Base-by-base conservation (phyloP, 2,329 filamentous ascomycete species). In the Hypoxylon sp. region DNA sequence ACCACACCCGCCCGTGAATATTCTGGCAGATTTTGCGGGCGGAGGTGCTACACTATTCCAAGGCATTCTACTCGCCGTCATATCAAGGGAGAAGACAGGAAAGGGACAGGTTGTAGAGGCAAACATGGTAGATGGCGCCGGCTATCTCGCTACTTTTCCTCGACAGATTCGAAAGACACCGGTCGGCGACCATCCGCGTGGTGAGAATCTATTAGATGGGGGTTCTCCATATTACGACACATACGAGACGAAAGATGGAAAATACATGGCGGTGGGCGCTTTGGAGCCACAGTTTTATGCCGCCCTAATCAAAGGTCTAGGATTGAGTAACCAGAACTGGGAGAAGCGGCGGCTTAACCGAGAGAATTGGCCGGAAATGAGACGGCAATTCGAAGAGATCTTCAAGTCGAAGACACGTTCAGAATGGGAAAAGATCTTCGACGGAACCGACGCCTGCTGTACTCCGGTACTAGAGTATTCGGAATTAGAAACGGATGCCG, bases 111-210 rank as follows among this genome's bases (percentile, higher is more conserved):
- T 98, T 11, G 94, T 98, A 7, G 93, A 98, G 81, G 93, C 93
- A 15, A 98, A 97, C 79, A 98, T 98, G 95, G 95, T 98, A 11
- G 95, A 98, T 81, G 95, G 95, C 7, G 88, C 87, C 21, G 88
- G 89, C 37, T 95, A 95, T 79, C 82, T 98, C 27, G 90, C 91
- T 1, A 91, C 90, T 0, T 95, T 95, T 81, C 91, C 92, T 56
- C 85, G 95, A 35, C 82, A 97, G 67, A 84, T 85, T 29, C 83
- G 85, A 68, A 90, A 91, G 76, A 89, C 84, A 6, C 85, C 87
- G 0, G 77, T 89, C 42, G 94, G 93, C 84, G 78, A 83, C 72
- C 79, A 79, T 2, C 85, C 88, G 27, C 84, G 94, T 53, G 95
- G 95, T 0, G 84, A 86, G 61, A 98, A 98, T 79, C 74, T 91